Base-by-base conservation (phyloP, 2,329 filamentous ascomycete species). In the Pseudogymnoascus sp. region DNA sequence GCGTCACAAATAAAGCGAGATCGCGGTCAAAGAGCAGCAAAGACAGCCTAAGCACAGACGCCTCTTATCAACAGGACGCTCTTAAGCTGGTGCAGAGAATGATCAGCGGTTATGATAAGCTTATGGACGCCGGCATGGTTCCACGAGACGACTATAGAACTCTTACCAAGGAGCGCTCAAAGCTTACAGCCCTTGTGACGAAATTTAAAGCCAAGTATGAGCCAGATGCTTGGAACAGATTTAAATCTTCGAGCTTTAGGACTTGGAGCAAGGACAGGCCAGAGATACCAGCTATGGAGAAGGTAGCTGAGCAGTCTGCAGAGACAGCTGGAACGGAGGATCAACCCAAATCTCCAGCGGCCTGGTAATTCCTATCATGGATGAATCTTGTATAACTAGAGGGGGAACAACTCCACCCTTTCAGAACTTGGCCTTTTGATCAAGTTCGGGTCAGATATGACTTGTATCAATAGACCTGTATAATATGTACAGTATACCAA, bases 121-220 rank as follows among this genome's bases (percentile, higher is more conserved):
- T 75, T 39, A 69, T 68, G 35, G 63, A 65, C 25, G 65, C 64
- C 36, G 67, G 67, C 3, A 62, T 71, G 33, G 67, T 76, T 5
- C 35, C 63, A 4, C 60, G 61, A 58, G 67, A 68, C 10, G 37
- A 61, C 12, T 65, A 64, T 59, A 18, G 37, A 29, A 31, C 18
- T 13, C 58, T 65, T 13, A 58, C 72, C 59, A 62, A 64, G 15
- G 68, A 71, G 18, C 69, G 72, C 21, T 69, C 71, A 39, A 68
- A 70, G 39, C 60, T 78, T 60, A 64, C 74, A n/a, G 73, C 76
- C n/a, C 71, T 72, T 15, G 65, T 74, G 3, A 65, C 74, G 40
- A 69, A 71, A 21, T 60, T 66, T 29, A 67, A 66, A 10, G 68
- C 67, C 25, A 62, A 66, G 29, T 29, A 63, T 21, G 65, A 65